A percentile compares a stretch with the other conserved stretches of the same genome.
These are phyloP conservation scores for Azolla pinnata DNA, from an alignment of 75 land plant species.

Conservation along the genomic window DNA sequence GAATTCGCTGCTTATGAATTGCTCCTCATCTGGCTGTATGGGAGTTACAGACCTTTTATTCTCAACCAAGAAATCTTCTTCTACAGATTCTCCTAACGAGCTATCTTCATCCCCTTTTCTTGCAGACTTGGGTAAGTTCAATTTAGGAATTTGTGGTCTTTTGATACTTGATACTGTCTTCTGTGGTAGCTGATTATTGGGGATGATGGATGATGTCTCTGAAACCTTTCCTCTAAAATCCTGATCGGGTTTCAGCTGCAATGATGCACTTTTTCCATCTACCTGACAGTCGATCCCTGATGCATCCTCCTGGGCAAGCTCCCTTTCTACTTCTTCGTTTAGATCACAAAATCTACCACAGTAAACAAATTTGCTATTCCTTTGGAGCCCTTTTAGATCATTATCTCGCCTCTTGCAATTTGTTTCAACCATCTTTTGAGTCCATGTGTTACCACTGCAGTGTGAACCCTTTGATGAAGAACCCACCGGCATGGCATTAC, in stretches of 20 bases:
- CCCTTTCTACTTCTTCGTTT: slow-evolving; percentile 37
- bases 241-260: neutral
- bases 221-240: neutral
- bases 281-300: neutral
- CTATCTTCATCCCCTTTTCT: slow-evolving; percentile 19
- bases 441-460: too few species aligned
- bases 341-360: slow-evolving; percentile 32
- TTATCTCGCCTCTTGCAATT: too few species aligned
- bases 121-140: slow-evolving; percentile 22
- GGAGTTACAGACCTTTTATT: too few species aligned
- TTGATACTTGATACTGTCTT: neutral
- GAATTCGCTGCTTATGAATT: too few species aligned
- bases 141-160: slow-evolving; percentile 20
- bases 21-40: too few species aligned
- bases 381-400: neutral
- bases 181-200: too few species aligned
- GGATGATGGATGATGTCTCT: too few species aligned
- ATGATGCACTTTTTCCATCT: neutral
- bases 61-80: neutral
- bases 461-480: too few species aligned
- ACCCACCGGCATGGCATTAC: too few species aligned
- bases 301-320: slow-evolving; percentile 21
- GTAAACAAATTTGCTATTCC: slow-evolving; percentile 4
- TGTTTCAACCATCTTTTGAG: too few species aligned
- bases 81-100: neutral